Conservation (phyloP, 768 basidiomycete genomes). For the Tylopilus felleus region DNA sequence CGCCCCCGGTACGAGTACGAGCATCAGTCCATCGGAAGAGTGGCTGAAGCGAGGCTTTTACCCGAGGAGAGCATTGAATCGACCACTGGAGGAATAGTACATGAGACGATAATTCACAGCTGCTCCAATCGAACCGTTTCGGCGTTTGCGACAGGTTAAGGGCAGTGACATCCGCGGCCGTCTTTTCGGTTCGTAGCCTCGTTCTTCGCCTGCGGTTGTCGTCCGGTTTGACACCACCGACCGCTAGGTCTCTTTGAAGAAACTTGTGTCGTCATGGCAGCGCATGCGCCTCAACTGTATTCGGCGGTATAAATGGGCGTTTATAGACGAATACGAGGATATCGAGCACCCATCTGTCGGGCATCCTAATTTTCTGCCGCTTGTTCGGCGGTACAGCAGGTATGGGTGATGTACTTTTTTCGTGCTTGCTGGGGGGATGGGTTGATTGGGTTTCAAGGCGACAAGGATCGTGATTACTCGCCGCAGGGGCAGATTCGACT, state of each 20-base stretch:
- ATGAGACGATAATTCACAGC: no score
- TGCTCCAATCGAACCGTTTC: no score
- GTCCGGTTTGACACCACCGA: not conserved
- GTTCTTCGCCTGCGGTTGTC: not conserved
- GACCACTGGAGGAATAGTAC: no score
- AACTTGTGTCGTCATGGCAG: conserved; percentile 47
- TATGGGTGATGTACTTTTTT: conserved; percentile 15
- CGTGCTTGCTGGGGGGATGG: not conserved
- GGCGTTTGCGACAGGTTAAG: no score
- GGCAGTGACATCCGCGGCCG: conserved; percentile 47
- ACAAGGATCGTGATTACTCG: conserved; percentile 38
- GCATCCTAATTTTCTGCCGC: conserved; percentile 50
- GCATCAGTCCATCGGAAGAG: no score
- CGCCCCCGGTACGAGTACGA: no score
- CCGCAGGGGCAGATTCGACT: conserved; percentile 40
- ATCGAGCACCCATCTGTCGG: conserved; percentile 43
- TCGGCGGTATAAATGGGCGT: conserved; percentile 80
- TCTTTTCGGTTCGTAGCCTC: conserved; percentile 51
- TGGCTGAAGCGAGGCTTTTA: no score
- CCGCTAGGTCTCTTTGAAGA: conserved; percentile 47
- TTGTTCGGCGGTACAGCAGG: conserved; percentile 40
- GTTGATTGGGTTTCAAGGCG: not conserved
- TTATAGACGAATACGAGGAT: conserved; percentile 54
- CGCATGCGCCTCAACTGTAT: conserved; percentile 55
- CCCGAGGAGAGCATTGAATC: no score